Evolutionary conservation across 768 basidiomycete species (phyloP), one percentile per base, ranked within the genome.

Genomic region (Phaeolepiota aurea): DNA sequence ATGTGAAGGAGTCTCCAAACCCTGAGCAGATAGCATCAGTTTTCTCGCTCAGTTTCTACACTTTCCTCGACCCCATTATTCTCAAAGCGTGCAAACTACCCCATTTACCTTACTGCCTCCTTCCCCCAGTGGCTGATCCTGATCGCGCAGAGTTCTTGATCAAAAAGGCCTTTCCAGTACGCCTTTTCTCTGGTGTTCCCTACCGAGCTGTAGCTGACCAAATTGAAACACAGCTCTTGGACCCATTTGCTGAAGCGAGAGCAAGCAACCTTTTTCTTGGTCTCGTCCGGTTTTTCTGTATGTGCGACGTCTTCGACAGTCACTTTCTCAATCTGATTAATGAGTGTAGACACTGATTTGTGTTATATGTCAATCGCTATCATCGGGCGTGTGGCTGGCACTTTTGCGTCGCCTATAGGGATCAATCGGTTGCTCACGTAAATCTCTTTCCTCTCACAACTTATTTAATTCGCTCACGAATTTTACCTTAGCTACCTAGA

Each of bases 111-210:
- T 57, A 59, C 31, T 76, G 80, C 31, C 53, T 79, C 36, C 59
- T 81, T 32, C 79, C 79, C 11, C 76, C 76, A 2, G 70, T 84
- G 57, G 72, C 74, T 3, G 78, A 81, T 45, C 71, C 74, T 40
- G 82, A 84, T 43, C 38, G 45, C 36, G 48, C 54, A 1, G 41
- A 49, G 9, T 11, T 55, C 44, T 32, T 60, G n/a, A 54, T 51
- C 11, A 28, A 36, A 7, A 48, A 35, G 18, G 46, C 52, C 3
- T 61, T 66, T 43, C 56, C 54, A 38, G 65, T 61, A 44, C 13
- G 40, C 34, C 15, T n/a, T n/a, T n/a, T n/a, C n/a, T n/a, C n/a
- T n/a, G n/a, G n/a, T 9, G 3, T 38, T 38, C 11, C 56, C 46
- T 32, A 37, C 44, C 13, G 9, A n/a, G n/a, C n/a, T n/a, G n/a